Base-by-base conservation (phyloP, 805 yeast species). In the Ogataea pilisensis region DNA sequence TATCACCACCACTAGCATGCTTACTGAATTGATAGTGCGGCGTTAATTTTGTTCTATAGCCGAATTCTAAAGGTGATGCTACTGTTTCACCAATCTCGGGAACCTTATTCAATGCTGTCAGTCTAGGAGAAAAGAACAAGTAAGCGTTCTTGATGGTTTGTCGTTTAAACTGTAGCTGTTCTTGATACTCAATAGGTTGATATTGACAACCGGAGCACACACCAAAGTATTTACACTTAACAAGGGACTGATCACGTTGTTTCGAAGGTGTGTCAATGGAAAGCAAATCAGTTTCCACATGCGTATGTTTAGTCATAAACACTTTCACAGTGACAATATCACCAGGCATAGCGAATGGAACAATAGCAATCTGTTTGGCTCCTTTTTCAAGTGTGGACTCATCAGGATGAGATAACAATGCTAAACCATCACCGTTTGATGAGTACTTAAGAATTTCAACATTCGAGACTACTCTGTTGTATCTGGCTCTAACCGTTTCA, bases 181-280 rank as follows among this genome's bases (percentile, higher is more conserved):
- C 71, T 1, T 72, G 72, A 59, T 93, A 93, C 2, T 75, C 70
- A 26, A 89, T 66, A 60, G 79, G 79, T 60, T 93, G 98, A 58
- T 80, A 88, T 65, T 93, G 98, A 61, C 98, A 90, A 3, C 98
- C 98, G 1, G 95, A 86, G 61, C 97, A 90, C 48, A 78, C 78
- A 12, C 95, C 95, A 65, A 91, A 93, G 65, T 93, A 93, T 48
- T 76, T 72, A 65, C 96, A 88, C 49, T 74, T 74, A 42, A 83
- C 78, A 38, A 85, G 70, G 5, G 67, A 58, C 51, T 85, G 82
- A 45, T 86, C 70, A 55, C 76, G 65, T 34, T 50, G 58, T 3
- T 47, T 41, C 0, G 83, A 70, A 2, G 68, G 53, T 45, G 64
- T 41, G 39, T 47, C 45, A 3, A 66, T 52, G 29, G 70, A 62